Conservation (phyloP, 169 alveolate species). For the Eimeria necatrix region DNA sequence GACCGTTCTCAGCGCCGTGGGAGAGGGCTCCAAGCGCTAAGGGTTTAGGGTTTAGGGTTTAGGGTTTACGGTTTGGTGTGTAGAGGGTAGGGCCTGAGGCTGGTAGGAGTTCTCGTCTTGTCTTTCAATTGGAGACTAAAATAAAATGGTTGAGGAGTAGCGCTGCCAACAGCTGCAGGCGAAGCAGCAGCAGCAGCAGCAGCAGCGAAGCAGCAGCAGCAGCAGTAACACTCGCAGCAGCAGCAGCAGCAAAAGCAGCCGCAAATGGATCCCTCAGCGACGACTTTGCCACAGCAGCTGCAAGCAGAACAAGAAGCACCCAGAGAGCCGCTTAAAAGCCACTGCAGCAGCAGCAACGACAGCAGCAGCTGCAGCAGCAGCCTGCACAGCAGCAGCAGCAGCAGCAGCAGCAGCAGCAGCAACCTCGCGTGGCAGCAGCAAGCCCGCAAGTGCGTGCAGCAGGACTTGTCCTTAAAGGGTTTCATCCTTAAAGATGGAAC, state of each 20-base stretch:
- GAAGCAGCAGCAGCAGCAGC: neutral
- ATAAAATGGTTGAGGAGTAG: too few species aligned
- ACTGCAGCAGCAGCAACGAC: too few species aligned
- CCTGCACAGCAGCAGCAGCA: neutral
- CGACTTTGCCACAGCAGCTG: neutral
- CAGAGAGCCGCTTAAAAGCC: too few species aligned
- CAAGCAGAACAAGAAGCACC: too few species aligned
- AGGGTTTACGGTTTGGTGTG: too few species aligned
- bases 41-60: constrained; percentile 33
- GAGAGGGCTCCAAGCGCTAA: too few species aligned
- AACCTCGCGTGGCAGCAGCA: neutral
- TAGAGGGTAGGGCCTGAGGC: too few species aligned
- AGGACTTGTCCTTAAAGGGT: neutral
- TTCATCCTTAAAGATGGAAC: neutral
- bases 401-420: neutral
- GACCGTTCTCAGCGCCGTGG: too few species aligned
- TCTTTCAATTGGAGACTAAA: too few species aligned
- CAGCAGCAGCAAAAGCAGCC: neutral
- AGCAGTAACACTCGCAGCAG: neutral
- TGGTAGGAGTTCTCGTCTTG: too few species aligned
- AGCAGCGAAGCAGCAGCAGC: neutral
- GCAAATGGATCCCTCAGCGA: neutral
- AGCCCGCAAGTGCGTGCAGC: neutral
- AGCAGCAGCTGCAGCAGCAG: too few species aligned
- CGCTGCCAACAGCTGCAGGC: neutral